Base-by-base conservation (phyloP, 257 asterid genomes). In the Coffea canephora region DNA sequence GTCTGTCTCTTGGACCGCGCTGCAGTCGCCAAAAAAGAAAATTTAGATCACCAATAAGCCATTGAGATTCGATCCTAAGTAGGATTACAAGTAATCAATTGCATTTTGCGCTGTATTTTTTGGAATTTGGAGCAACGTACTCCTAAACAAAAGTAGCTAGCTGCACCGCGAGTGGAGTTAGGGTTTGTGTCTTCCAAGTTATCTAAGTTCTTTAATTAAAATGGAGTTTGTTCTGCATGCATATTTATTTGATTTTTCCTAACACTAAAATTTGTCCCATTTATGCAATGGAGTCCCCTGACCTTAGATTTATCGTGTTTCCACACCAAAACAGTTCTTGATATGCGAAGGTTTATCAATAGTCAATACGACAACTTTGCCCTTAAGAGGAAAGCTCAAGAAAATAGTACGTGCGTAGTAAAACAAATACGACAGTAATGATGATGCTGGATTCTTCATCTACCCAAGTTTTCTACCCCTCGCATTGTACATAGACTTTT, bases 1-100 rank as follows among this genome's bases (percentile, higher is more conserved):
- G 82, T 72, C 73, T 62, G 82, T 72, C 82, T 79, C 71, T 45
- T 11, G 27, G 77, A 73, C 82, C 78, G 19, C 73, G 71, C 31
- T 49, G 78, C 62, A 71, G 59, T 79, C 77, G 71, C 77, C 21
- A 49, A 77, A 46, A 21, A 65, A 74, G 77, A 18, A 27, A 74
- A 41, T 54, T 74, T 52, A 74, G 43, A 68, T 36, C 68, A 74
- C 61, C 71, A 66, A 61, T 43, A 41, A 41, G 21, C 45, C 57
- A 69, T 25, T 43, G 71, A 55, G 70, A 39, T 54, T 73, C 55
- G 74, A 69, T 69, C 74, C 11, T 39, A 69, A 14, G 13, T 19
- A 69, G 5, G 9, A 39, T 69, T 69, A 69, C 11, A 11, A 11
- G 4, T 14, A 46, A 41, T 39, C 23, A 19, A 46, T 18, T 69